A percentile compares a stretch with the other conserved stretches of the same genome.
These are phyloP conservation scores for Colletotrichum higginsianum DNA, from an alignment of 2,329 filamentous ascomycete genomes.

Conservation along the genomic window DNA sequence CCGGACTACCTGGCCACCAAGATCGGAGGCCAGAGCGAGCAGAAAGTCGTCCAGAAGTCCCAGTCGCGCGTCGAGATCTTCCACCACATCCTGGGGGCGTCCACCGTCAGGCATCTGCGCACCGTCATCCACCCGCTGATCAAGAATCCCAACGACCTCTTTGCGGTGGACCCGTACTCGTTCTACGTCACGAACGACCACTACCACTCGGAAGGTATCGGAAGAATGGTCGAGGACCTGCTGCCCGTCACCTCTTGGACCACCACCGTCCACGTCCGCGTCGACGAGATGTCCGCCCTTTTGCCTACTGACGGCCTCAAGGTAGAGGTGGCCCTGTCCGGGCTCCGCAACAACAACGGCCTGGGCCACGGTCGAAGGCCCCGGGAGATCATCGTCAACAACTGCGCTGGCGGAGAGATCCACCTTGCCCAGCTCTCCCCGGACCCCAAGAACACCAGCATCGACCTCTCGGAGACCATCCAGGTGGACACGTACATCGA, in stretches of 20 bases:
- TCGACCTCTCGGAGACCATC: slow-evolving; percentile 60
- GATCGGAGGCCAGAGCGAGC: slow-evolving; percentile 48
- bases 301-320: slow-evolving; percentile 52
- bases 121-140: slow-evolving; percentile 68
- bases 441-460: slow-evolving; percentile 46
- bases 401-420: slow-evolving; percentile 62
- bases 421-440: slow-evolving; percentile 54
- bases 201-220: slow-evolving; percentile 62
- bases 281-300: slow-evolving; percentile 39
- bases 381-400: slow-evolving; percentile 60
- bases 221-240: slow-evolving; percentile 64
- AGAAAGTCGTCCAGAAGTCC: slow-evolving; percentile 50
- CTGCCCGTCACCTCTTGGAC: slow-evolving; percentile 62
- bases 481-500: slow-evolving; percentile 64
- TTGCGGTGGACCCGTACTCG: slow-evolving; percentile 60
- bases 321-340: slow-evolving; percentile 59
- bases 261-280: slow-evolving; percentile 56
- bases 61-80: slow-evolving; percentile 72
- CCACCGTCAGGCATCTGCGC: slow-evolving; percentile 62
- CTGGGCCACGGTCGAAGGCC: slow-evolving; percentile 62
- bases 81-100: slow-evolving; percentile 46
- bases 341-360: slow-evolving; percentile 70
- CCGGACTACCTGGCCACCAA: slow-evolving; percentile 48
- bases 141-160: slow-evolving; percentile 71
- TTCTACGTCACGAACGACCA: slow-evolving; percentile 76